phyloP scores from a whole-genome alignment of 2,329 filamentous ascomycete genomes.

The Calonectria crousiana region DNA sequence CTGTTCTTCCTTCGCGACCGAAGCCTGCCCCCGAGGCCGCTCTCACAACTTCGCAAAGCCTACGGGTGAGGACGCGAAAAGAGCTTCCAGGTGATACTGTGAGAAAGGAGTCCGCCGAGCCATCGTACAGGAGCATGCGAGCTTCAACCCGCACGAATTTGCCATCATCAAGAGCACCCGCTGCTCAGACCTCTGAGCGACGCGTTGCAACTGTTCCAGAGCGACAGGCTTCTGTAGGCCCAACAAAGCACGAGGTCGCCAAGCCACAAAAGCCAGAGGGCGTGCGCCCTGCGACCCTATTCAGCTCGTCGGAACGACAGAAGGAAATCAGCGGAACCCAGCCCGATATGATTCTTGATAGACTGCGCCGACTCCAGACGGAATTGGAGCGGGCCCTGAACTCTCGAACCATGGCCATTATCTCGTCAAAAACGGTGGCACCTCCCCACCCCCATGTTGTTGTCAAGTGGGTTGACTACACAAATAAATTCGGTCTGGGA shows the following conservation, averaged over 20 bases:
- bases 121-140: conserved; percentile 44
- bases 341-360: conserved; percentile 69
- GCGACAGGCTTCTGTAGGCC: conserved; percentile 44
- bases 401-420: conserved; percentile 71
- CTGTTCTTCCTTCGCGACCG: conserved; percentile 40
- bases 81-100: conserved; percentile 43
- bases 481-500: conserved; percentile 86
- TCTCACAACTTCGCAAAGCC: conserved; percentile 46
- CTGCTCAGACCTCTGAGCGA: conserved; percentile 43
- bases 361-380: conserved; percentile 67
- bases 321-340: conserved; percentile 64
- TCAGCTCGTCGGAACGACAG: conserved; percentile 66
- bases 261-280: conserved; percentile 47
- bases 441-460: conserved; percentile 73
- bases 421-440: conserved; percentile 65
- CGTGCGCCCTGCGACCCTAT: conserved; percentile 62
- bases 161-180: conserved; percentile 44
- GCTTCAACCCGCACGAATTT: conserved; percentile 43
- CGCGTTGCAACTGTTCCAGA: conserved; percentile 37
- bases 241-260: conserved; percentile 36
- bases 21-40: conserved; percentile 41
- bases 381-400: conserved; percentile 74
- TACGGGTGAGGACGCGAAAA: conserved; percentile 44
- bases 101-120: conserved; percentile 39
- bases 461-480: conserved; percentile 90